Percentiles rank a stretch among this genome's conserved stretches.
These are phyloP conservation scores for Sphagnum fallax DNA, from an alignment of 228 moss, liverwort and hornwort genomes.

Conservation along the genomic window DNA sequence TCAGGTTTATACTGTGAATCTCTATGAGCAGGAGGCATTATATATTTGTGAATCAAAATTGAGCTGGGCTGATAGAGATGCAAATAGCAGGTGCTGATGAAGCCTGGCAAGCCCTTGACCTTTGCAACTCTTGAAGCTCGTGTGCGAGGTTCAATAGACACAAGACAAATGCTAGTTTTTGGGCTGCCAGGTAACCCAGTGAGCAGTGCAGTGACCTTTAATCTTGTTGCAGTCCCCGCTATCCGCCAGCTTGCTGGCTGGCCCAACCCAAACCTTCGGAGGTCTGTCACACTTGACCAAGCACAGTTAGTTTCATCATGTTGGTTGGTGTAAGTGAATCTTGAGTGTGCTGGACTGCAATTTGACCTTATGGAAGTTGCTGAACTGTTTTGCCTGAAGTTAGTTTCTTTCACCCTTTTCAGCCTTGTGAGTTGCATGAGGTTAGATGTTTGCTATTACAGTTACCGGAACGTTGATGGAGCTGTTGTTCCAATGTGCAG, in stretches of 20 bases:
- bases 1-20: background rate
- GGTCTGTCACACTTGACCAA: slow-evolving; percentile 28
- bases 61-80: background rate
- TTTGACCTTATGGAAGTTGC: slow-evolving; percentile 2
- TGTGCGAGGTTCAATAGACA: slow-evolving; percentile 20
- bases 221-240: slow-evolving; percentile 82
- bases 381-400: background rate
- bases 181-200: slow-evolving; percentile 96
- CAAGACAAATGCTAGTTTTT: slow-evolving; percentile 65
- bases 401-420: no score
- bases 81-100: slow-evolving; percentile 72
- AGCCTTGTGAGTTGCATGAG: no score
- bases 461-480: no score
- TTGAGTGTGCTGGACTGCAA: background rate
- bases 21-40: background rate
- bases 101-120: slow-evolving; percentile 85
- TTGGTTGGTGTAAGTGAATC: background rate
- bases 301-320: background rate
- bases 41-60: no score
- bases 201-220: slow-evolving; percentile 84
- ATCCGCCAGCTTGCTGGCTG: slow-evolving; percentile 83
- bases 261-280: slow-evolving; percentile 66
- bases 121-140: slow-evolving; percentile 79
- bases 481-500: slow-evolving; percentile 24
- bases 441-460: no score